A percentile compares a stretch with the other conserved stretches of the same genome.
Evolutionary conservation across 1,284 basidiomycete species (phyloP).

Genomic region (Puccinia coronata): DNA sequence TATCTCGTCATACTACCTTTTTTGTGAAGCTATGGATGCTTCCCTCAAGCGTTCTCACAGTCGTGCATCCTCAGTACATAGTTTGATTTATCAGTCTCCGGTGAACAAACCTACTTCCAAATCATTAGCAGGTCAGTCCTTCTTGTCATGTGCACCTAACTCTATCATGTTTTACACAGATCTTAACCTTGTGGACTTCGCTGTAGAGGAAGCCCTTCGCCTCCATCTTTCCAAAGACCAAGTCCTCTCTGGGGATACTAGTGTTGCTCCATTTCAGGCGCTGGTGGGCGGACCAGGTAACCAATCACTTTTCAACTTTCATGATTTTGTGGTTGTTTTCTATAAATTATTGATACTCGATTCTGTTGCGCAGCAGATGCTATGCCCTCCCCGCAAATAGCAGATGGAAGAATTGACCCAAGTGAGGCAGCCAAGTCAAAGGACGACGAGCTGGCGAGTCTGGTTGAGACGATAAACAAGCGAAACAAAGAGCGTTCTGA

Average conservation of each 20-base stretch:
- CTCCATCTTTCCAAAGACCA: not conserved
- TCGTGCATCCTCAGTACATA: conserved; percentile 6
- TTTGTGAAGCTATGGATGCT: not conserved
- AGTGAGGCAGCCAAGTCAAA: too few relatives aligned
- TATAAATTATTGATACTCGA: too few relatives aligned
- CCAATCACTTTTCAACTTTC: too few relatives aligned
- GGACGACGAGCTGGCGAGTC: too few relatives aligned
- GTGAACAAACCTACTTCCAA: not conserved
- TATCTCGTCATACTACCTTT: not conserved
- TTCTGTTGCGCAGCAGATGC: too few relatives aligned
- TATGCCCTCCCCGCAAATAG: too few relatives aligned
- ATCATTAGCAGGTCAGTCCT: conserved; percentile 1
- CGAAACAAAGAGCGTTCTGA: too few relatives aligned
- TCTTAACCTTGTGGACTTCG: not conserved
- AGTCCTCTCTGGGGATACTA: not conserved
- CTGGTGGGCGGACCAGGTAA: not conserved
- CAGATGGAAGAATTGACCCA: too few relatives aligned
- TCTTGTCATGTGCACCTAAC: too few relatives aligned
- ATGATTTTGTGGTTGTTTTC: too few relatives aligned
- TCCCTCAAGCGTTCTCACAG: conserved; percentile 16
- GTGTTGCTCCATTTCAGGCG: not conserved
- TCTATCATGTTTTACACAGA: too few relatives aligned
- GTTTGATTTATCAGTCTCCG: not conserved
- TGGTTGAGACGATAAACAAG: too few relatives aligned
- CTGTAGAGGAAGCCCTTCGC: conserved; percentile 17